Percentiles rank a stretch among this genome's conserved stretches.
These are phyloP conservation scores for Globisporangium okanoganense DNA, from an alignment of 352 stramenopile species.

Conservation along the genomic window DNA sequence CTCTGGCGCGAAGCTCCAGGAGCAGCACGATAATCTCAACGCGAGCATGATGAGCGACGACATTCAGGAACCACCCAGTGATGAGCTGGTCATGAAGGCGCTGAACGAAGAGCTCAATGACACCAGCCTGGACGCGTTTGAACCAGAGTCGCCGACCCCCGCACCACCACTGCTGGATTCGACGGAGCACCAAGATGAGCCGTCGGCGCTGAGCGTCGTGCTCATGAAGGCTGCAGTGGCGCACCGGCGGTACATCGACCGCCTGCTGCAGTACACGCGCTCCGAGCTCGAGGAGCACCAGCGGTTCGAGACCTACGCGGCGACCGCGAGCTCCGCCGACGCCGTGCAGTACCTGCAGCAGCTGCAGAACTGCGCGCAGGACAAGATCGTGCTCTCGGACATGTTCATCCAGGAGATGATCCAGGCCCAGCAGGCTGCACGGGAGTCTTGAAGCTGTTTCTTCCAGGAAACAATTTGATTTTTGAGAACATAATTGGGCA, in stretches of 20 bases:
- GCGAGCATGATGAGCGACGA: conserved; percentile 13
- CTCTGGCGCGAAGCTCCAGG: conserved; percentile 43
- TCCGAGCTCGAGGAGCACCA: conserved; percentile 74
- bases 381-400: conserved; percentile 86
- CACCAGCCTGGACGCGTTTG: conserved; percentile 4
- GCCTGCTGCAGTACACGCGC: conserved; percentile 59
- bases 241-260: conserved; percentile 71
- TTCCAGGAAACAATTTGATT: not conserved
- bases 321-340: conserved; percentile 75
- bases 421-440: conserved; percentile 67
- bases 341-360: conserved; percentile 85
- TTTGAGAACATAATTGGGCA: not conserved
- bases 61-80: conserved; percentile 19
- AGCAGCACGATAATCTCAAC: conserved; percentile 34
- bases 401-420: conserved; percentile 86
- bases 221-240: conserved; percentile 51
- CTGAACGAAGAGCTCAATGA: conserved; percentile 24
- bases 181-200: conserved; percentile 32
- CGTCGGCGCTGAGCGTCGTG: conserved; percentile 60
- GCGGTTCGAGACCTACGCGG: conserved; percentile 68
- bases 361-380: conserved; percentile 79
- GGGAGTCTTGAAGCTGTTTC: conserved; percentile 39
- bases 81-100: conserved; percentile 23
- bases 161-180: conserved; percentile 17
- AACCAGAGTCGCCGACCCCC: conserved; percentile 20